Conservation (phyloP, 2,329 filamentous ascomycete genomes). For the Aspergillus hiratsukae region DNA sequence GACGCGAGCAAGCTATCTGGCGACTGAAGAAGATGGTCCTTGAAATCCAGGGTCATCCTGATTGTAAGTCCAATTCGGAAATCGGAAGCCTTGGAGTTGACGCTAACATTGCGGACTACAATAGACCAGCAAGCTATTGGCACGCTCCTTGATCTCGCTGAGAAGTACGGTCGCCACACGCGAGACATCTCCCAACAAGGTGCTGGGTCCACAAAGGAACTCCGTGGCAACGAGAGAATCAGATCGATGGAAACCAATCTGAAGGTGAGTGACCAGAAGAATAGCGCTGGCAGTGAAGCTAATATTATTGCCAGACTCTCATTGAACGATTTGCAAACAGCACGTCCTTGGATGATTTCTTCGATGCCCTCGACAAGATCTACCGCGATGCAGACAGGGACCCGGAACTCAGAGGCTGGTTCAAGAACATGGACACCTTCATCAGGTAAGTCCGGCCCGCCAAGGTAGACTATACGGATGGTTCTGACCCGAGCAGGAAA, state of each 20-base stretch:
- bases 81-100: not conserved
- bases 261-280: slow-evolving; percentile 52
- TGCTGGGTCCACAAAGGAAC: slow-evolving; percentile 66
- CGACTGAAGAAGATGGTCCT: slow-evolving; percentile 97
- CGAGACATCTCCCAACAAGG: slow-evolving; percentile 61
- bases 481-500: slow-evolving; percentile 45
- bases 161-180: slow-evolving; percentile 76
- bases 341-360: slow-evolving; percentile 82
- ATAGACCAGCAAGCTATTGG: slow-evolving; percentile 80
- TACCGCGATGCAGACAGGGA: slow-evolving; percentile 85
- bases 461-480: not conserved
- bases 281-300: slow-evolving; percentile 43
- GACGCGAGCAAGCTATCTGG: slow-evolving; percentile 86
- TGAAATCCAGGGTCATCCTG: slow-evolving; percentile 90
- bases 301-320: slow-evolving; percentile 60
- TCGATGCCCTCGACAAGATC: slow-evolving; percentile 77
- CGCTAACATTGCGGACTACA: slow-evolving; percentile 5
- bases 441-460: slow-evolving; percentile 47
- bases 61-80: slow-evolving; percentile 54
- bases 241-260: slow-evolving; percentile 72
- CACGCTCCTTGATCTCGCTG: slow-evolving; percentile 76
- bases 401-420: slow-evolving; percentile 83
- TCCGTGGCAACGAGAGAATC: slow-evolving; percentile 61
- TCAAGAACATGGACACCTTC: slow-evolving; percentile 71
- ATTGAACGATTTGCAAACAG: slow-evolving; percentile 95